Base-by-base conservation (phyloP, 1,139 yeast genomes). In the Hyphopichia pseudoburtonii region DNA sequence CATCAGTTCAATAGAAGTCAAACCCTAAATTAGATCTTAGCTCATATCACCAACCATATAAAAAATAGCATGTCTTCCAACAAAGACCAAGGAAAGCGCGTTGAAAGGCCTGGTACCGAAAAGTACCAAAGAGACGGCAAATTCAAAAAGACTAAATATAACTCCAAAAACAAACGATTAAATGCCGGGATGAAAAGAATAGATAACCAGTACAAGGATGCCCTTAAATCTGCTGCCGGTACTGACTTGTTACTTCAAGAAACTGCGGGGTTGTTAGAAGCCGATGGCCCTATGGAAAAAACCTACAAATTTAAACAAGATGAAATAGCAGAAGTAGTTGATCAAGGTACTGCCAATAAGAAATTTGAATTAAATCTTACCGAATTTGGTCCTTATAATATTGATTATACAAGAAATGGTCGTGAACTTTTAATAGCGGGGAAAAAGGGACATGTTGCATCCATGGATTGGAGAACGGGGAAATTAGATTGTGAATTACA, bases 381-480 rank as follows among this genome's bases (percentile, higher is more conserved):
- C 14, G 86, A 86, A 43, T 84, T 82, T 56, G 98, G 98, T 0
- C 97, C 98, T 1, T 94, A 94, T 56, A 66, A 73, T 9, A 57
- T 86, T 15, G 92, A 90, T 57, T 92, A 84, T 58, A 77, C 92
- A 3, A 72, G 94, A 57, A 88, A 88, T 50, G 98, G 99, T 37
- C 80, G 96, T 45, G 84, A 83, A 46, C 62, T 94, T 37, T 71
- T 94, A 35, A 67, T 94, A 24, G 95, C 92, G 10, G 98, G 99
- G 14, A 70, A 72, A 34, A 89, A 88, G 56, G 99, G 99, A 3
- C 98, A 94, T 67, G 81, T 94, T 37, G 97, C 98, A 0, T 79
- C 95, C 4, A 83, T 94, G 69, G 97, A 94, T 63, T 94, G 98
- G 97, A 80, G 95, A 57, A 80, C 82, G 32, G 97, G 98, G 10